A percentile compares a stretch with the other conserved stretches of the same genome.
Conservation (phyloP, 2,329 filamentous ascomycete species). For the Phaeophleospora eucalypticola region DNA sequence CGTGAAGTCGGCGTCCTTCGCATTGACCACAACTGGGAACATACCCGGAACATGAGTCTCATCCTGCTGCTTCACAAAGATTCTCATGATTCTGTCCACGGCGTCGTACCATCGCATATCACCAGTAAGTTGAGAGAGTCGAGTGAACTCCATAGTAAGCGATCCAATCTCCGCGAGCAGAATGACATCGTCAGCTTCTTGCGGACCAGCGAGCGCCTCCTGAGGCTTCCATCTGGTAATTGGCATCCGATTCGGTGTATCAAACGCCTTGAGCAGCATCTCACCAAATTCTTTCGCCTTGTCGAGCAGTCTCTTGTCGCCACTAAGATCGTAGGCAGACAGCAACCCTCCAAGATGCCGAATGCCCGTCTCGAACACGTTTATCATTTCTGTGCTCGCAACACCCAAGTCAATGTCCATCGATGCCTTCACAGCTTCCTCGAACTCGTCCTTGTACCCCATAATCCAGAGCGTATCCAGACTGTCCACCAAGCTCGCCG, state of each 20-base stretch:
- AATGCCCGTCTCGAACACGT: conserved; percentile 50
- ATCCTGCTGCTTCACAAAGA: conserved; percentile 41
- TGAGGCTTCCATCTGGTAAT: conserved; percentile 44
- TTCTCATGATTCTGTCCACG: conserved; percentile 39
- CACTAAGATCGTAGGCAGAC: conserved; percentile 35
- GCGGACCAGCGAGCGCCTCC: conserved; percentile 35
- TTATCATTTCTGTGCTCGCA: conserved; percentile 38
- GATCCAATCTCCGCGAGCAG: conserved; percentile 47
- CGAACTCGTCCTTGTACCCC: conserved; percentile 46
- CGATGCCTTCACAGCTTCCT: conserved; percentile 42
- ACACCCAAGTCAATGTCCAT: conserved; percentile 42
- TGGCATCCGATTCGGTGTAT: conserved; percentile 45
- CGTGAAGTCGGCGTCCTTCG: conserved; percentile 38
- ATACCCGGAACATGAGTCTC: conserved; percentile 44
- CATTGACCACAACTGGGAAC: conserved; percentile 47
- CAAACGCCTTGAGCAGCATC: conserved; percentile 47
- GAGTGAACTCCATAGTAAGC: conserved; percentile 47
- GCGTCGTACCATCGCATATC: conserved; percentile 47
- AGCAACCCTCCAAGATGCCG: conserved; percentile 38
- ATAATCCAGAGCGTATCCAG: conserved; percentile 48
- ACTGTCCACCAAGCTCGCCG: conserved; percentile 44
- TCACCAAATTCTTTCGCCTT: conserved; percentile 38
- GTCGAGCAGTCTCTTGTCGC: conserved; percentile 32
- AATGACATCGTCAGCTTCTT: conserved; percentile 39
- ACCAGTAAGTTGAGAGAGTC: conserved; percentile 43